These are phyloP conservation scores for Acacia crassicarpa DNA, from an alignment of 306 rosid genomes.

Conservation along the genomic window DNA sequence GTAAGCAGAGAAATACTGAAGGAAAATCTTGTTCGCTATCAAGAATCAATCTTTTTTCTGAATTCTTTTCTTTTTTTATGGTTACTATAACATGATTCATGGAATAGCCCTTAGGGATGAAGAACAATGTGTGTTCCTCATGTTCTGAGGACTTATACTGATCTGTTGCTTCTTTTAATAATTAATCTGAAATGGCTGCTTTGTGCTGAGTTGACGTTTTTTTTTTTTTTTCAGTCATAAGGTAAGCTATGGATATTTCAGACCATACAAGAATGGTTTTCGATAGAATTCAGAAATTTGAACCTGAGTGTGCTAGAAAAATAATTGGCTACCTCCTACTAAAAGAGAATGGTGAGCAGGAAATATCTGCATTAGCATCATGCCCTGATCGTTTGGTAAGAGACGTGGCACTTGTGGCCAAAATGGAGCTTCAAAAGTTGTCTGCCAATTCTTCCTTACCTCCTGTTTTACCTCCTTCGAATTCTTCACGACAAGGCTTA, in stretches of 20 bases:
- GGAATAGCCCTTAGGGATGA: slow-evolving; percentile 5
- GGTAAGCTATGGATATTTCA: slow-evolving; percentile 62
- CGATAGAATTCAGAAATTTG: slow-evolving; percentile 51
- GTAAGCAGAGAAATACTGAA: neutral
- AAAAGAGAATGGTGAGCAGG: slow-evolving; percentile 53
- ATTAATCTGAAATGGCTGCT: neutral
- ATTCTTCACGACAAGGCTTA: slow-evolving; percentile 41
- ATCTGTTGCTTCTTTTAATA: slow-evolving; percentile 3
- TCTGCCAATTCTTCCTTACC: slow-evolving; percentile 26
- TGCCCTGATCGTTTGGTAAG: slow-evolving; percentile 52
- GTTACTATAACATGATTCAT: neutral
- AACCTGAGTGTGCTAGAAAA: slow-evolving; percentile 55
- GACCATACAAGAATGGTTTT: slow-evolving; percentile 50
- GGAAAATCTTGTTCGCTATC: neutral
- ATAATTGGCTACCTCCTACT: slow-evolving; percentile 67
- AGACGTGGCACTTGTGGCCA: slow-evolving; percentile 44
- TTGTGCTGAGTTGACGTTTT: neutral
- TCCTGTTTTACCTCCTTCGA: slow-evolving; percentile 29
- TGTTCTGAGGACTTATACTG: neutral
- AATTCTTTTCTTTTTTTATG: slow-evolving; percentile 8
- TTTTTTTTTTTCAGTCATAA: slow-evolving; percentile 29
- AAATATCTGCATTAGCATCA: slow-evolving; percentile 53
- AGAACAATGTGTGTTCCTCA: neutral
- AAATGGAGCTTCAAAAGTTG: slow-evolving; percentile 46
- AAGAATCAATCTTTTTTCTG: neutral